Evolutionary conservation across 1,284 basidiomycete species (phyloP), one percentile per base, ranked within the genome.

Genomic region (Ceratobasidium sp.): DNA sequence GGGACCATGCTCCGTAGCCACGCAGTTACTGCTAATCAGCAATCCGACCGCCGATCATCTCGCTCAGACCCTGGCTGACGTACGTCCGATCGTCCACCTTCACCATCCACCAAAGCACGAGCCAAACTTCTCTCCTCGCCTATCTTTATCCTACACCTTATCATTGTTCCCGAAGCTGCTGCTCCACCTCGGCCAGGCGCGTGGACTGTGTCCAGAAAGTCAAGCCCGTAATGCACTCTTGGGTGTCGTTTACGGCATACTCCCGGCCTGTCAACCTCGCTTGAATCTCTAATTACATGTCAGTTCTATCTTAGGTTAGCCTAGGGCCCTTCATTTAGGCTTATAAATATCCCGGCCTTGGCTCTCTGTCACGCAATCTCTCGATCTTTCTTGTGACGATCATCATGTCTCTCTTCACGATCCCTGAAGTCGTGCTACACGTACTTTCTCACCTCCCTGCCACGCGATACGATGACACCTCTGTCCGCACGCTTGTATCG

Each of bases 341-440:
- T 59, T 62, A 62, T 62, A 62, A 62, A 62, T 62, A 17, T 33
- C 28, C n/a, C 7, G 33, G 9, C 33, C 56, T 15, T 28, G 23
- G n/a, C 44, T 13, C 52, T 20, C 52, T 6, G 33, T 33, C 33
- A 28, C 23, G 3, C 57, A 28, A n/a, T n/a, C n/a, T n/a, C n/a
- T n/a, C n/a, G n/a, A n/a, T n/a, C 23, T 23, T 23, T 61, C 33
- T 13, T 61, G 23, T 13, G 20, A 10, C 10, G 13, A 6, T 23
- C 40, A 9, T 26, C 64, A 17, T 52, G 46, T 74, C 59, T 12
- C 17, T 74, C 2, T 4, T 74, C 33, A 26, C 26, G 9, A 64
- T 74, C 15, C 71, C 71, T 28, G 71, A 74, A 20, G 57, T 74
- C 12, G 28, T 62, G 7, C 10, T 74, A 12, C 46, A 65, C 48